Conservation (phyloP, 108 stramenopile species). For the Cyclostephanos invisitatus region DNA sequence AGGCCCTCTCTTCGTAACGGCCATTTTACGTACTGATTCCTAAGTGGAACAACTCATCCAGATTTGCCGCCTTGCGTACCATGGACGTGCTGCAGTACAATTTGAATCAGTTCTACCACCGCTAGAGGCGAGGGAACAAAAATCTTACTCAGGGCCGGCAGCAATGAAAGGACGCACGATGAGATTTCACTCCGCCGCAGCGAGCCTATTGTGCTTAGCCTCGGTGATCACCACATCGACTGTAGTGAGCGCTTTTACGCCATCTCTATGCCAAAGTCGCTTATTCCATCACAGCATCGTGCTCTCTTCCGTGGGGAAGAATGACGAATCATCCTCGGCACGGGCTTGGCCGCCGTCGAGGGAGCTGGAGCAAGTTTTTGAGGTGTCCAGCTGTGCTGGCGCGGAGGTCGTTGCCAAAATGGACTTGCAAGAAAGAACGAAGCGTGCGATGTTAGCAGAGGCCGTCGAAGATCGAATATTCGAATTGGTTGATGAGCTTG, state of each 20-base stretch:
- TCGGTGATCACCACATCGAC: not conserved
- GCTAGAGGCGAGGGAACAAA: too few relatives aligned
- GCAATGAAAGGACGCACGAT: too few relatives aligned
- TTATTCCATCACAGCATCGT: not conserved
- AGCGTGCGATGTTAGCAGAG: conserved; percentile 65
- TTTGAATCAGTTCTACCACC: too few relatives aligned
- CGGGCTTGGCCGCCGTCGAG: not conserved
- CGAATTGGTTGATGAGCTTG: conserved; percentile 51
- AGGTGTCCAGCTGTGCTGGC: conserved; percentile 23
- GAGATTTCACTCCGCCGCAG: not conserved
- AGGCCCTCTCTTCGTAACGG: too few relatives aligned
- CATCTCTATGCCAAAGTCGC: not conserved
- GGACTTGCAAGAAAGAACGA: conserved; percentile 36
- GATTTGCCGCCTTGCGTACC: too few relatives aligned
- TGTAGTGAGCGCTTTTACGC: not conserved
- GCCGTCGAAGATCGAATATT: conserved; percentile 60
- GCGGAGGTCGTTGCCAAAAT: conserved; percentile 27
- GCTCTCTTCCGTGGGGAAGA: not conserved
- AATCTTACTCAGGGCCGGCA: too few relatives aligned
- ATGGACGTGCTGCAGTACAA: too few relatives aligned
- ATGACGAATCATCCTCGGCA: conserved; percentile 4
- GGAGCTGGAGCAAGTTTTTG: conserved; percentile 28
- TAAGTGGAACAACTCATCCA: too few relatives aligned
- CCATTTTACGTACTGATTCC: too few relatives aligned
- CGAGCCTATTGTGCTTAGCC: not conserved